phyloP scores from a whole-genome alignment of 805 yeast species.

The Lachancea mirantina region DNA sequence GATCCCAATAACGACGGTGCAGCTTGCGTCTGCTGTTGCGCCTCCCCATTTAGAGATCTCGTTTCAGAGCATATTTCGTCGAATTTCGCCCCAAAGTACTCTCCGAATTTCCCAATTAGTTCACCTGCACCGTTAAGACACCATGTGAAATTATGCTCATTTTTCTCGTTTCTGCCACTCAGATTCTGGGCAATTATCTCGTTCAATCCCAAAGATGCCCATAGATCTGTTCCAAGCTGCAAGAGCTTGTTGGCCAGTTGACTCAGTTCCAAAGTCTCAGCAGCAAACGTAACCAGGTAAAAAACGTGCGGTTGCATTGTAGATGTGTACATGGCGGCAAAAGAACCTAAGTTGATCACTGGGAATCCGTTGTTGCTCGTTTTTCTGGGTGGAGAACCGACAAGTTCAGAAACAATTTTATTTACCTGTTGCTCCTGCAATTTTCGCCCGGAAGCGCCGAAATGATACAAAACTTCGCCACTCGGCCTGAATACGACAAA shows the following conservation, averaged over 20 bases:
- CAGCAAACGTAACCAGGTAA: slow-evolving; percentile 38
- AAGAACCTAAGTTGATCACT: slow-evolving; percentile 10
- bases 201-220: slow-evolving; percentile 31
- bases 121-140: slow-evolving; percentile 26
- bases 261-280: slow-evolving; percentile 36
- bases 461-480: slow-evolving; percentile 27
- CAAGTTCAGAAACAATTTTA: slow-evolving; percentile 22
- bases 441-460: slow-evolving; percentile 23
- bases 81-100: slow-evolving; percentile 33
- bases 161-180: slow-evolving; percentile 23
- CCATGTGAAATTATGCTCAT: slow-evolving; percentile 26
- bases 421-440: slow-evolving; percentile 27
- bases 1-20: slow-evolving; percentile 8
- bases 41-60: slow-evolving; percentile 6
- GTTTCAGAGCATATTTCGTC: slow-evolving; percentile 13
- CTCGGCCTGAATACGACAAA: slow-evolving; percentile 26
- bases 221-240: slow-evolving; percentile 29
- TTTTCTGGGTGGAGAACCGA: slow-evolving; percentile 20
- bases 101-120: slow-evolving; percentile 34
- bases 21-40: slow-evolving; percentile 9
- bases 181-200: slow-evolving; percentile 28
- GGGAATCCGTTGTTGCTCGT: slow-evolving; percentile 14
- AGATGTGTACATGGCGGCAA: slow-evolving; percentile 21
- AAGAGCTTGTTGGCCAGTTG: slow-evolving; percentile 39
- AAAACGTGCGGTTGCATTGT: slow-evolving; percentile 30